Percentiles rank a stretch among this genome's conserved stretches.
phyloP scores from a whole-genome alignment of 2,329 filamentous ascomycete species.

The Torrubiella hemipterigena region DNA sequence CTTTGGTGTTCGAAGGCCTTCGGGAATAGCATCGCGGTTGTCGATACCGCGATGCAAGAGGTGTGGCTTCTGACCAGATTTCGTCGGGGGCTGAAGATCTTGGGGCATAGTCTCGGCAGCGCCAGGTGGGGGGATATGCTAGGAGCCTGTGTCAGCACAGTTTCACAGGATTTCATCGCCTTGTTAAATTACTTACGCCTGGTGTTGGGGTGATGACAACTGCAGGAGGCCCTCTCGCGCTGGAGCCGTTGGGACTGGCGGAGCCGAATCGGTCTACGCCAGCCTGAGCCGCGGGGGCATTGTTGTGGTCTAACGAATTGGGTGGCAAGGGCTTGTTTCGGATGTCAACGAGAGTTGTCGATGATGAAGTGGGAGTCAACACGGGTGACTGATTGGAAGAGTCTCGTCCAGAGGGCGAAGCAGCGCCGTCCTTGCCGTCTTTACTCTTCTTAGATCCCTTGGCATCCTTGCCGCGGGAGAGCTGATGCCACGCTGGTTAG shows the following conservation, averaged over 20 bases:
- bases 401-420: conserved; percentile 59
- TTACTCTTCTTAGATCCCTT: conserved; percentile 75
- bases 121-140: conserved; percentile 89
- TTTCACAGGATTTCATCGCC: too few species aligned
- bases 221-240: conserved; percentile 55
- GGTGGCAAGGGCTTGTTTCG: conserved; percentile 69
- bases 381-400: conserved; percentile 45
- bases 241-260: conserved; percentile 23
- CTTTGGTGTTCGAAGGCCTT: conserved; percentile 89
- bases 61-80: conserved; percentile 78
- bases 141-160: too few species aligned
- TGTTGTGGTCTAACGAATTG: conserved; percentile 31
- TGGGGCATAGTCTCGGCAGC: conserved; percentile 96
- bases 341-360: conserved; percentile 72
- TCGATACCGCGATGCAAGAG: conserved; percentile 77
- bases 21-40: conserved; percentile 82
- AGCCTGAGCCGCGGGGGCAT: conserved; percentile 26
- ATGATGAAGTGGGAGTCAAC: conserved; percentile 77
- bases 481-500: conserved; percentile 37
- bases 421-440: conserved; percentile 62
- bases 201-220: conserved; percentile 92
- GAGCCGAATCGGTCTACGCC: conserved; percentile 29
- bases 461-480: conserved; percentile 78
- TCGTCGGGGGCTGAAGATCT: conserved; percentile 87
- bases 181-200: conserved; percentile 60